Percentiles rank a stretch among this genome's conserved stretches.
These are phyloP conservation scores for Cyberlindnera mississippiensis DNA, from an alignment of 805 yeast genomes.

Conservation along the genomic window DNA sequence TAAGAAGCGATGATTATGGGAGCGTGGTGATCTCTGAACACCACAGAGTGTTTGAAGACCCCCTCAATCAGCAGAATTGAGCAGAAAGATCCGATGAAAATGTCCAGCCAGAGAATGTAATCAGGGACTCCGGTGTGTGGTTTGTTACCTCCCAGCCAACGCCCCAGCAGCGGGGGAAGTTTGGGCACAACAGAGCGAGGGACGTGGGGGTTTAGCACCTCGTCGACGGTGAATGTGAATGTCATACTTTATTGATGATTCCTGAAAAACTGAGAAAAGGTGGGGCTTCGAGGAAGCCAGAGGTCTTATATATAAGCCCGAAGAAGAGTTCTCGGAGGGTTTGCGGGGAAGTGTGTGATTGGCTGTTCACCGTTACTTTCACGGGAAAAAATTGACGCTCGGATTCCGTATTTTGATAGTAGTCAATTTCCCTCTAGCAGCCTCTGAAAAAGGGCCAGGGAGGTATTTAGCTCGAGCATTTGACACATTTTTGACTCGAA, in stretches of 20 bases:
- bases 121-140: constrained; percentile 29
- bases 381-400: too few relatives aligned
- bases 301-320: too few relatives aligned
- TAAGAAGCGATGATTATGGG: constrained; percentile 51
- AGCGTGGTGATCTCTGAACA: constrained; percentile 37
- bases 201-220: constrained; percentile 15
- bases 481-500: too few relatives aligned
- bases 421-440: too few relatives aligned
- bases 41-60: constrained; percentile 36
- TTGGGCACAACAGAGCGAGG: constrained; percentile 26
- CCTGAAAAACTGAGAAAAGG: too few relatives aligned
- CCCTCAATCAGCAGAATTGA: constrained; percentile 45
- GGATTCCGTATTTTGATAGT: too few relatives aligned
- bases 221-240: constrained; percentile 18
- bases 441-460: too few relatives aligned
- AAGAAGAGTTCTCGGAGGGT: too few relatives aligned
- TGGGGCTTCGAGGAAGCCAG: too few relatives aligned
- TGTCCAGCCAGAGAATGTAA: constrained; percentile 43
- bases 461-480: too few relatives aligned
- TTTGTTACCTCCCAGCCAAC: constrained; percentile 38
- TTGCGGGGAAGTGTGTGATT: too few relatives aligned
- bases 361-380: too few relatives aligned
- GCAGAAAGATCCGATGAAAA: constrained; percentile 41
- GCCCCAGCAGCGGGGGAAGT: constrained; percentile 33
- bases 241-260: background rate